These are phyloP conservation scores for Vanrija pseudolonga DNA, from an alignment of 1,284 basidiomycete species.

Conservation along the genomic window DNA sequence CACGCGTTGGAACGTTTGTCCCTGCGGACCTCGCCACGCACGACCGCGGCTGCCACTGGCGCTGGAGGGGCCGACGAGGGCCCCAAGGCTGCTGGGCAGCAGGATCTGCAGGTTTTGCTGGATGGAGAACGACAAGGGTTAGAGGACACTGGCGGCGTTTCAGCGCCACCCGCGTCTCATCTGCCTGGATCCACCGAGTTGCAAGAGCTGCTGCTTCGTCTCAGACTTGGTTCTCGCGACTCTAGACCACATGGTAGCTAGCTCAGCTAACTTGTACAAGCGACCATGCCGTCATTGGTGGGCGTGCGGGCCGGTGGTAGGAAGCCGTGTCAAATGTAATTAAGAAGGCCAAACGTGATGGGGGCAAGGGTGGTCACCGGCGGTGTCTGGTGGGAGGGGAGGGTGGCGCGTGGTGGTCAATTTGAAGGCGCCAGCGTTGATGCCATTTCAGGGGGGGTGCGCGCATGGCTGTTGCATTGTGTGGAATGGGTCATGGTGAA, in stretches of 20 bases:
- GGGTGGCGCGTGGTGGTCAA: background rate
- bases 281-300: background rate
- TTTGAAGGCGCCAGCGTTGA: background rate
- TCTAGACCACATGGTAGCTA: too few species aligned
- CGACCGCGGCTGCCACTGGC: background rate
- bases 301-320: background rate
- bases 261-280: too few species aligned
- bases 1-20: constrained; percentile 40
- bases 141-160: constrained; percentile 2
- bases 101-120: constrained; percentile 29
- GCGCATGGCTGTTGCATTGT: too few species aligned
- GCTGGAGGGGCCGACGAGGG: background rate
- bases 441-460: too few species aligned
- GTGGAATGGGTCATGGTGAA: too few species aligned
- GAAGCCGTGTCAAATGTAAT: too few species aligned
- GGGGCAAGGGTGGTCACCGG: too few species aligned
- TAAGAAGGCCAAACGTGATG: too few species aligned
- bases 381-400: background rate
- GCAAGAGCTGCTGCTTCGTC: constrained; percentile 25
- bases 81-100: constrained; percentile 7
- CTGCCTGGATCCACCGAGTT: constrained; percentile 14
- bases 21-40: constrained; percentile 18
- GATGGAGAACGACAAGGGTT: constrained; percentile 16
- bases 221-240: constrained; percentile 11
- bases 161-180: background rate